Evolutionary conservation across 2,329 filamentous ascomycete species (phyloP), one percentile per base, ranked within the genome.

Genomic region (Taxawa tesnikishii): DNA sequence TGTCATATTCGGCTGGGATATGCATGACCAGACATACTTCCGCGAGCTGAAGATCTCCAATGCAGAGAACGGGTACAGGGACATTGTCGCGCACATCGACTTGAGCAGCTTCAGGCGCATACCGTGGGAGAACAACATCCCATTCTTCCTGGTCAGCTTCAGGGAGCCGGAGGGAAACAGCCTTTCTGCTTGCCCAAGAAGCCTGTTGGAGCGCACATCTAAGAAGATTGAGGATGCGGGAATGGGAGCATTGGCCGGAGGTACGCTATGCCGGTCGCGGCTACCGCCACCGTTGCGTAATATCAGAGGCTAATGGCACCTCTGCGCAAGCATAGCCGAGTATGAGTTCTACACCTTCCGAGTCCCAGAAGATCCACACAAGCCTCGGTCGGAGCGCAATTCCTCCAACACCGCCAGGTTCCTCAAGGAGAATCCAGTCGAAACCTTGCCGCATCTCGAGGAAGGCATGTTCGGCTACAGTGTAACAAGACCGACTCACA

Each of bases 391-490:
- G 56, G 67, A 76, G 50, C 62, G 67, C 37, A 75, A 75, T 41
- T 70, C 69, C 6, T 74, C 77, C 17, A 76, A 80, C 0, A 81
- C 83, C 1, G 81, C 83, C 15, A 60, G 68, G 6, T 93, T 82
- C 54, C 70, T 92, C 23, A 68, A 73, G 47, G 63, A 78, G 5
- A 84, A 92, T 53, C 70, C 82, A 0, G 74, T 80, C 10, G 64
- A 78, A 29, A 57, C 74, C n/a, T 69, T 94, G 6, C 83, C 83
- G 1, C 66, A 80, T 15, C 62, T 94, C 31, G 93, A 87, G 6
- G 83, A 93, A 51, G 87, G 87, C 49, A 94, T 94, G 87, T 94
- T 94, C 48, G 87, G 85, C 37, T 94, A 94, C 63, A 90, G 83
- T 41, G 64, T 94, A 43, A 93, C 83, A 7, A 69, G 85, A 14